phyloP scores from a whole-genome alignment of 805 yeast species.

The Starmerella scarabaei region DNA sequence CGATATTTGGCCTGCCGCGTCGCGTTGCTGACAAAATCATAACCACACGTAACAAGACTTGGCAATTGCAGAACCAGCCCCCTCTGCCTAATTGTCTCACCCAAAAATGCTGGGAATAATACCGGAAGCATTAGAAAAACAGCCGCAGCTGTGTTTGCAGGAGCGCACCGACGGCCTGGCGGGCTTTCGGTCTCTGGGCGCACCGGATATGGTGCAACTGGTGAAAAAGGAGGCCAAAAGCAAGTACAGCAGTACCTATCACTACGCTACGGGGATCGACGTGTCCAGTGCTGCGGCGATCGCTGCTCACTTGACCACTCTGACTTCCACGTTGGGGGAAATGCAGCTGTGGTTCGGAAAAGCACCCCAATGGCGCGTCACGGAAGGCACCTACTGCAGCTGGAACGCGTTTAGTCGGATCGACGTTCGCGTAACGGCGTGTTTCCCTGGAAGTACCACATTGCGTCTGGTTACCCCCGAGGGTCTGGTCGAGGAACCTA shows the following conservation, averaged over 20 bases:
- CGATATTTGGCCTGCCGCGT: too few relatives aligned
- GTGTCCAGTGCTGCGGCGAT: constrained; percentile 41
- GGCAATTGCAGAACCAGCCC: too few relatives aligned
- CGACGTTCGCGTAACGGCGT: constrained; percentile 58
- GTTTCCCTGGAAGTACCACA: constrained; percentile 39
- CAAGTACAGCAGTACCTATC: constrained; percentile 42
- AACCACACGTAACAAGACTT: too few relatives aligned
- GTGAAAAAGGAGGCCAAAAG: constrained; percentile 32
- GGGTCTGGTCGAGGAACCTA: constrained; percentile 15
- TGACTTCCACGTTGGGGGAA: constrained; percentile 34
- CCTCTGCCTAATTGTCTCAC: too few relatives aligned
- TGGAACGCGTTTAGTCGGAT: constrained; percentile 62
- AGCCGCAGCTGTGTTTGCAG: constrained; percentile 40
- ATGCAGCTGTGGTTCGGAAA: constrained; percentile 66
- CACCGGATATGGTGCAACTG: constrained; percentile 53
- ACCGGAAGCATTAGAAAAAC: constrained; percentile 30
- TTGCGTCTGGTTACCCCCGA: constrained; percentile 25
- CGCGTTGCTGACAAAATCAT: too few relatives aligned
- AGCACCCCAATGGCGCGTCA: constrained; percentile 32
- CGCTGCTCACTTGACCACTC: constrained; percentile 43
- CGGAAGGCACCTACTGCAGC: constrained; percentile 35
- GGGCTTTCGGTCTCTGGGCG: constrained; percentile 47
- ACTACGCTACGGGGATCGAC: constrained; percentile 42
- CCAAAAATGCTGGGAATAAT: constrained; percentile 19
- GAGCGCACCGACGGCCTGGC: constrained; percentile 36